Percentiles rank a stretch among this genome's conserved stretches.
Evolutionary conservation across 2,329 filamentous ascomycete genomes (phyloP).

Genomic region (Scedosporium minutisporum): DNA sequence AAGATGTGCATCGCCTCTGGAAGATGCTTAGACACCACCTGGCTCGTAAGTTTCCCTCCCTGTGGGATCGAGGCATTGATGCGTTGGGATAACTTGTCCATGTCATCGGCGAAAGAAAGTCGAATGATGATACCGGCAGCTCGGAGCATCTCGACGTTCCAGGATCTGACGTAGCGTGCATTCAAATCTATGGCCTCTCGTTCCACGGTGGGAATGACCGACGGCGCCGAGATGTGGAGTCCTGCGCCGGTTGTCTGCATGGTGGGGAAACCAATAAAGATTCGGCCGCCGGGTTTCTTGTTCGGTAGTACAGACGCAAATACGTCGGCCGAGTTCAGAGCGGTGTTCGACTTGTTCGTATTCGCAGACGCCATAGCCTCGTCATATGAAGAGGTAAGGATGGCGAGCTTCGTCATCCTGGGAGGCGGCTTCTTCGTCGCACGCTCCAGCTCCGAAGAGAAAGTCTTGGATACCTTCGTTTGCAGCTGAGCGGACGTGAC

Average conservation of each 20-base stretch:
- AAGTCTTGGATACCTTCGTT: constrained; percentile 62
- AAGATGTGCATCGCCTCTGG: constrained; percentile 74
- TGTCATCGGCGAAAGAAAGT: constrained; percentile 80
- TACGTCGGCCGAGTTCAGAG: constrained; percentile 54
- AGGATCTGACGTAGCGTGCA: constrained; percentile 84
- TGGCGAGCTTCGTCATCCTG: constrained; percentile 73
- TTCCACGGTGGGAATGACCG: constrained; percentile 93
- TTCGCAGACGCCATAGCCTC: constrained; percentile 59
- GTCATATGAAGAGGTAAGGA: constrained; percentile 85
- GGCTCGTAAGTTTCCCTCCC: constrained; percentile 46
- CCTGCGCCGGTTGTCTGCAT: constrained; percentile 92
- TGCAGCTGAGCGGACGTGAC: constrained; percentile 76
- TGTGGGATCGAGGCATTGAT: constrained; percentile 37
- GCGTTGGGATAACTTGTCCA: constrained; percentile 62
- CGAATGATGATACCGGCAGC: constrained; percentile 84
- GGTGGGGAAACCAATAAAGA: constrained; percentile 97
- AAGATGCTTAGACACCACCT: constrained; percentile 57
- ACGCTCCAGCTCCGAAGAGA: constrained; percentile 80
- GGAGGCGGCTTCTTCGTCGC: constrained; percentile 97
- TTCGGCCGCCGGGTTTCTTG: constrained; percentile 69
- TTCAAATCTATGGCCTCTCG: constrained; percentile 95
- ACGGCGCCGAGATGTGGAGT: constrained; percentile 90
- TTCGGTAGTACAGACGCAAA: constrained; percentile 85
- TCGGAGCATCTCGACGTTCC: constrained; percentile 90
- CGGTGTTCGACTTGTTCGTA: constrained; percentile 29